These are phyloP conservation scores for Neofusicoccum laricinum DNA, from an alignment of 2,329 filamentous ascomycete genomes.

Conservation along the genomic window DNA sequence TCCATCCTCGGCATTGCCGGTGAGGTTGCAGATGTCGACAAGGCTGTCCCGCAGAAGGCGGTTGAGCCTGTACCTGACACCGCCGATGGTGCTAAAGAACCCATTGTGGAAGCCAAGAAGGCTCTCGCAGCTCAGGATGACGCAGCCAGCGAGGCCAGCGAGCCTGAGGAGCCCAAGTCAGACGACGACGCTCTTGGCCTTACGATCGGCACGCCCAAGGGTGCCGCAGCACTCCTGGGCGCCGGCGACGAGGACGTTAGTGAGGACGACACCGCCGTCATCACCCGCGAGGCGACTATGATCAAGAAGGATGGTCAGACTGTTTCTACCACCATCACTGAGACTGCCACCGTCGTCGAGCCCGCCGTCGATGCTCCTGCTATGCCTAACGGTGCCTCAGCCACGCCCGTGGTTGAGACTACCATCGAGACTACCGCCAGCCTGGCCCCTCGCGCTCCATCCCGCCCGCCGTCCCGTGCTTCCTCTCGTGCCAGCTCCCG, in stretches of 20 bases:
- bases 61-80: neutral
- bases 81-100: neutral
- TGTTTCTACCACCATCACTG: neutral
- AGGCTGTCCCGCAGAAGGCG: neutral
- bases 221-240: conserved; percentile 7
- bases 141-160: conserved; percentile 8
- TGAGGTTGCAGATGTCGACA: conserved; percentile 1
- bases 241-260: neutral
- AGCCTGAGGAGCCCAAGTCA: conserved; percentile 1
- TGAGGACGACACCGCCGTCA: neutral
- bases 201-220: conserved; percentile 14
- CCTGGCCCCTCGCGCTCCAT: neutral
- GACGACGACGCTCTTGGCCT: conserved; percentile 10
- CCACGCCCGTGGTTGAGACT: neutral
- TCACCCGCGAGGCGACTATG: neutral
- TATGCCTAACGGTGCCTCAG: neutral
- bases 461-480: neutral
- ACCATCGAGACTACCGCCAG: neutral
- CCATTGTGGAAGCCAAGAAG: neutral
- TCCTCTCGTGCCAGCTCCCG: neutral
- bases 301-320: conserved; percentile 6
- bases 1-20: conserved; percentile 54
- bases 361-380: neutral
- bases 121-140: neutral
- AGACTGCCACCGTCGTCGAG: neutral